Conservation (phyloP, 1,284 basidiomycete genomes). For the Neolentinus lepideus region DNA sequence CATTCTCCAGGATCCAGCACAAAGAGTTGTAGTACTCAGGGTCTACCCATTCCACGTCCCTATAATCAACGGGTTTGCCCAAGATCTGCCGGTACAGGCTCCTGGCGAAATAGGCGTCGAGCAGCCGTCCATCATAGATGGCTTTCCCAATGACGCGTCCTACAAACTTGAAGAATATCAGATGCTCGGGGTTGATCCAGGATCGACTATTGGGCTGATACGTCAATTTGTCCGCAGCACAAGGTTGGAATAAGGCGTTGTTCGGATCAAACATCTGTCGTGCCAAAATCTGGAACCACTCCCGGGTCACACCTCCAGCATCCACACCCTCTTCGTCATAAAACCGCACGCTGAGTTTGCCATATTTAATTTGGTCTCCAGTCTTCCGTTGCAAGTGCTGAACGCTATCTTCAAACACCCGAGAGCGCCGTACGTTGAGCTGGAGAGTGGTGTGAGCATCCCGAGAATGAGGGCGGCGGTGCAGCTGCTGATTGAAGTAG, state of each 20-base stretch:
- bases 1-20: conserved; percentile 89
- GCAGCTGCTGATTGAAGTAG: conserved; percentile 96
- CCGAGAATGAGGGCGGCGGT: conserved; percentile 73
- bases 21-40: conserved; percentile 94
- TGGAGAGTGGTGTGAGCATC: conserved; percentile 84
- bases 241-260: conserved; percentile 97
- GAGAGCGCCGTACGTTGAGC: conserved; percentile 87
- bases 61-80: conserved; percentile 87
- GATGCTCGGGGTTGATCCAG: conserved; percentile 89
- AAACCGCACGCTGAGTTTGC: conserved; percentile 96
- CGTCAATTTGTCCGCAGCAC: conserved; percentile 88
- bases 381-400: conserved; percentile 84
- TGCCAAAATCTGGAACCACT: conserved; percentile 98
- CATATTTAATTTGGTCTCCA: conserved; percentile 96
- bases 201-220: conserved; percentile 98
- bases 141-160: conserved; percentile 96
- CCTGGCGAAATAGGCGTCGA: conserved; percentile 97
- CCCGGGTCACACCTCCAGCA: conserved; percentile 95
- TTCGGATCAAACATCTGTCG: conserved; percentile 99
- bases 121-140: conserved; percentile 89
- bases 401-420: conserved; percentile 98
- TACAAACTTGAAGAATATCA: conserved; percentile 98
- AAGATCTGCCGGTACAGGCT: conserved; percentile 92
- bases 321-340: conserved; percentile 98
- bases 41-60: conserved; percentile 94